Evolutionary conservation across 352 stramenopile genomes (phyloP).

Genomic region (Phytophthora rubi): DNA sequence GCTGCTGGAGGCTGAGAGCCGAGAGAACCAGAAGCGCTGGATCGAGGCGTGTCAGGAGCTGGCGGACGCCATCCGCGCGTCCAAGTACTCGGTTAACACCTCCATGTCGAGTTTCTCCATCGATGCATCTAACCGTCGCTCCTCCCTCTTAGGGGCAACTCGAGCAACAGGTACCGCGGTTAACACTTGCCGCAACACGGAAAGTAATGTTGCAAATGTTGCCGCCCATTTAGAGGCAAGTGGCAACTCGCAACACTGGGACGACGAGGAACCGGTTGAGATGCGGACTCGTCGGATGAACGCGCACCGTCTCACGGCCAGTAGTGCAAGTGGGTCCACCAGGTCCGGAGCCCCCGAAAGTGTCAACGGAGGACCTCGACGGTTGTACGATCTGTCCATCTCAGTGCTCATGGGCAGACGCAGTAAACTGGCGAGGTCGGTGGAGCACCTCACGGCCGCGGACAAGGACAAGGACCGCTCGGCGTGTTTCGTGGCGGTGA

Average conservation of each 20-base stretch:
- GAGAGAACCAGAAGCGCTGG: slow-evolving; percentile 70
- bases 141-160: slow-evolving; percentile 16
- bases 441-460: slow-evolving; percentile 20
- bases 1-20: slow-evolving; percentile 70
- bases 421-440: slow-evolving; percentile 55
- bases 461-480: slow-evolving; percentile 64
- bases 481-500: slow-evolving; percentile 62
- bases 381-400: slow-evolving; percentile 59
- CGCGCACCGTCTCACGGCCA: slow-evolving; percentile 21
- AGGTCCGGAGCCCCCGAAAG: slow-evolving; percentile 23
- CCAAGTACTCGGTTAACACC: slow-evolving; percentile 63
- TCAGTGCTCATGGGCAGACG: slow-evolving; percentile 58
- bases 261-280: slow-evolving; percentile 26
- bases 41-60: slow-evolving; percentile 76
- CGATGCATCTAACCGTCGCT: slow-evolving; percentile 20
- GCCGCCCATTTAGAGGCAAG: slow-evolving; percentile 18
- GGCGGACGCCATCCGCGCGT: slow-evolving; percentile 65
- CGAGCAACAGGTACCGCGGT: slow-evolving; percentile 10
- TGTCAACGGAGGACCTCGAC: not conserved
- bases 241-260: slow-evolving; percentile 23
- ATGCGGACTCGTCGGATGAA: not conserved
- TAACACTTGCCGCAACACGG: slow-evolving; percentile 8
- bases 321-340: slow-evolving; percentile 30
- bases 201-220: slow-evolving; percentile 24
- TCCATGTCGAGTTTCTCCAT: slow-evolving; percentile 36